Conservation (phyloP, 495 filamentous ascomycete species). For the Penicillium paradoxum region DNA sequence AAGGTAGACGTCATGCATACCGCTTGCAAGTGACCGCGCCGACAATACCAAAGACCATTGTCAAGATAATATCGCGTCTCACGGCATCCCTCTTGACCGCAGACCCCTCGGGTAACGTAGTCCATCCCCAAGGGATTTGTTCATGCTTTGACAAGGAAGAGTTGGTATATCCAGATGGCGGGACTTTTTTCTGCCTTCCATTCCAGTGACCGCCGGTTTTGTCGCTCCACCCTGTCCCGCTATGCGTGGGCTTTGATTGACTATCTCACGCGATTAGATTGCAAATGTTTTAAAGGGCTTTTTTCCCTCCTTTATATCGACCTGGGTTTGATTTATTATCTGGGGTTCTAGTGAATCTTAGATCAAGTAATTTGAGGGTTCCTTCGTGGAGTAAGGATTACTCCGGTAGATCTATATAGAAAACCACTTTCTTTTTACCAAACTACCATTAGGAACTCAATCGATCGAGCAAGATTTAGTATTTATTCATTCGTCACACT, state of each 20-base stretch:
- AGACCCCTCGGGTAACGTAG: constrained; percentile 52
- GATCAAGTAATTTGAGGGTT: too few species aligned
- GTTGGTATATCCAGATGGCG: constrained; percentile 6
- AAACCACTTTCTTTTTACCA: too few species aligned
- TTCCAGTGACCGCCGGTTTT: constrained; percentile 13
- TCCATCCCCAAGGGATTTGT: constrained; percentile 42
- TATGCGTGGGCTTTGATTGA: neutral
- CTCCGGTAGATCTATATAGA: too few species aligned
- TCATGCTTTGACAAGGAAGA: constrained; percentile 30
- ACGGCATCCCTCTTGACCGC: constrained; percentile 61
- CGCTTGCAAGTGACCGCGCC: constrained; percentile 60
- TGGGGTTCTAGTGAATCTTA: too few species aligned
- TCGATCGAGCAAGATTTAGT: constrained; percentile 17
- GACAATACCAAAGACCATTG: constrained; percentile 61
- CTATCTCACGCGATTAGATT: neutral
- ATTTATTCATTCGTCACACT: constrained; percentile 45
- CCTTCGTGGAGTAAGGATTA: too few species aligned
- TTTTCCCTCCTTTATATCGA: too few species aligned
- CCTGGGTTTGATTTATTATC: too few species aligned
- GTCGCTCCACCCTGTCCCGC: constrained; percentile 6
- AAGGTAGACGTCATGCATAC: constrained; percentile 24
- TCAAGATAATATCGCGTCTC: constrained; percentile 58
- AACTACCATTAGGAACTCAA: too few species aligned
- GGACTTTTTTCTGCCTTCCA: constrained; percentile 15
- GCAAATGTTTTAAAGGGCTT: neutral